Base-by-base conservation (phyloP, 768 basidiomycete species). In the Melanogaster broomeanus region DNA sequence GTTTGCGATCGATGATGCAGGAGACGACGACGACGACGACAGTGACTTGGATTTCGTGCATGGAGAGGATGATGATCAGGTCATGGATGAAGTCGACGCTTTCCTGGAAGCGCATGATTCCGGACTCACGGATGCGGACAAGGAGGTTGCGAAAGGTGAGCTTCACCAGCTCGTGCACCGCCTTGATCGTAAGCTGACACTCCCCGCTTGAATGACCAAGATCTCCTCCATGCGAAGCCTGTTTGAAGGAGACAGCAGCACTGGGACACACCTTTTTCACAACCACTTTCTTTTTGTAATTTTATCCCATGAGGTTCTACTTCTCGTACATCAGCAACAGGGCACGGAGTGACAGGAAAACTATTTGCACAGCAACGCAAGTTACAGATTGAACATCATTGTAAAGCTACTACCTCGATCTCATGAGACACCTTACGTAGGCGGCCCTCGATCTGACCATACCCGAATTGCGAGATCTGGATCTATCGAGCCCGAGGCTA, bases 1-100 rank as follows among this genome's bases (percentile, higher is more conserved):
- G 57, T 99, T 99, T 66, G 93, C 93, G n/a, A 97, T 98, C 53
- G 97, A 99, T 63, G 93, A 94, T 69, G 91, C 87, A 4, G 87
- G 85, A 46, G 65, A 65, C 11, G 64, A 87, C 13, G 31, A 30
- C 51, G 89, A 88, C 24, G 86, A 85, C 1, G 88, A 90, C 11
- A 70, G 86, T 65, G 72, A 84, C 66, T 71, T 80, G 7, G 74
- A 72, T 8, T 70, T 73, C 25, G 82, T 77, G 6, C 83, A 81
- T 24, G 74, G 73, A 13, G 82, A 77, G 44, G 84, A 82, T 41
- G 85, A 87, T 49, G 85, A 87, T 55, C 83, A 83, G 51, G 91
- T 95, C 42, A 81, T 98, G 85, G 91, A 95, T 62, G 94, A 96
- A 78, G 90, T 94, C 48, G 93, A 96, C 63, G 93, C 93, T 0